These are phyloP conservation scores for Ilyonectria mors-panacis DNA, from an alignment of 2,329 filamentous ascomycete genomes.

Conservation along the genomic window DNA sequence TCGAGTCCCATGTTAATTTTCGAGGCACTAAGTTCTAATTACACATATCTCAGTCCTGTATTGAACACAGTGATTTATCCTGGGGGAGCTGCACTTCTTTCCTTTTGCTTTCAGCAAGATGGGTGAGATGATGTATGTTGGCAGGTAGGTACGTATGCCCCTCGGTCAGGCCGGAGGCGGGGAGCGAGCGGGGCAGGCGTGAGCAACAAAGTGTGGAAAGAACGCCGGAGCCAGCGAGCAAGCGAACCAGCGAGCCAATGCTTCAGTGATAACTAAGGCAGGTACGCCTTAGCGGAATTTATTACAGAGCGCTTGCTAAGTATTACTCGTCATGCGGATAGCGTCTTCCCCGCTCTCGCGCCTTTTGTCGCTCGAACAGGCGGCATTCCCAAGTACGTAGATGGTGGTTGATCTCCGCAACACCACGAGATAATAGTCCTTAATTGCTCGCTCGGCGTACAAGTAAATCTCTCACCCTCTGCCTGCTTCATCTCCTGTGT, in stretches of 20 bases:
- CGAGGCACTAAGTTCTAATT: too few species aligned
- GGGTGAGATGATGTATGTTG: too few species aligned
- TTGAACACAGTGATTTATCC: too few species aligned
- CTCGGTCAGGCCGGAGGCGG: constrained; percentile 4
- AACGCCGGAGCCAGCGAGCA: constrained; percentile 22
- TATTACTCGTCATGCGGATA: constrained; percentile 13
- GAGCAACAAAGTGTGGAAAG: constrained; percentile 16
- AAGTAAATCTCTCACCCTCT: constrained; percentile 15
- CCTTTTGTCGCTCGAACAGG: not conserved
- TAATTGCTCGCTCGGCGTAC: constrained; percentile 2
- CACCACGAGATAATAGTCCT: constrained; percentile 12
- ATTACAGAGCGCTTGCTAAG: constrained; percentile 30
- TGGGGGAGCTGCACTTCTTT: too few species aligned
- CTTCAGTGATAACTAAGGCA: constrained; percentile 19
- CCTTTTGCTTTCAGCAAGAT: too few species aligned
- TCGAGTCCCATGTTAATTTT: too few species aligned
- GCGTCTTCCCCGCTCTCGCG: constrained; percentile 14
- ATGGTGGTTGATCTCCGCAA: not conserved
- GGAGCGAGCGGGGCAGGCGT: constrained; percentile 14
- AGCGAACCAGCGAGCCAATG: constrained; percentile 15
- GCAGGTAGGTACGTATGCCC: not conserved
- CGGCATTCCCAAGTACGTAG: not conserved
- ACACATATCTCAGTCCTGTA: too few species aligned
- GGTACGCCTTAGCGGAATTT: not conserved
- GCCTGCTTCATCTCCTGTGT: not conserved